A percentile compares a stretch with the other conserved stretches of the same genome.
Evolutionary conservation across 805 yeast species (phyloP).

Genomic region (Starmerella cellae): DNA sequence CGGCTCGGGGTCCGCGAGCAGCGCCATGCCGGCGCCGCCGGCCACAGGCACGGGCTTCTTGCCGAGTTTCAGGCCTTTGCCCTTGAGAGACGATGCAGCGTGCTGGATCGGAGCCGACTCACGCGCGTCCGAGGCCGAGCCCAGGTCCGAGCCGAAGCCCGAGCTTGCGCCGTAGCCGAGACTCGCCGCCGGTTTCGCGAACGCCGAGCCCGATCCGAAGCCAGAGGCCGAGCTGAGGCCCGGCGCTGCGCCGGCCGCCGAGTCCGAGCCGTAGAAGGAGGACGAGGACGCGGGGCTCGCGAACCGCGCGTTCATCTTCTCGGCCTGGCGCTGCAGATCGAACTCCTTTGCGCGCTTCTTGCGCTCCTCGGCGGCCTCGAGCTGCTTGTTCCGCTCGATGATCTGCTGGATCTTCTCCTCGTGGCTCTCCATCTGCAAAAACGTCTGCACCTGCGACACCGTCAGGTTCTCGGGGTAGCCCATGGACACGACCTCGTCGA

Average conservation of each 20-base stretch:
- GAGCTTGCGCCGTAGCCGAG: neutral
- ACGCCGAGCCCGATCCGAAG: constrained; percentile 2
- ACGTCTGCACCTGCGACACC: constrained; percentile 68
- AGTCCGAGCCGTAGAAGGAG: constrained; percentile 4
- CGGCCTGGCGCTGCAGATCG: constrained; percentile 39
- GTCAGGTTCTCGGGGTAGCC: constrained; percentile 86
- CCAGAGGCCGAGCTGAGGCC: constrained; percentile 3
- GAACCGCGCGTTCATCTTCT: constrained; percentile 13
- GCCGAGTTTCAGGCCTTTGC: constrained; percentile 71
- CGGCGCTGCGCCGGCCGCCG: constrained; percentile 3
- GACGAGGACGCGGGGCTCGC: constrained; percentile 10
- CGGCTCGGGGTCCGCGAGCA: constrained; percentile 28
- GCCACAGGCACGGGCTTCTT: constrained; percentile 29
- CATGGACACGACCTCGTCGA: constrained; percentile 81
- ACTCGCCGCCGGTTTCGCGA: constrained; percentile 5
- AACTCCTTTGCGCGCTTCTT: constrained; percentile 83
- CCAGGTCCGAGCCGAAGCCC: constrained; percentile 1
- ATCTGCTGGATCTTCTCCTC: constrained; percentile 98
- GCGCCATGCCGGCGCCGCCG: constrained; percentile 16
- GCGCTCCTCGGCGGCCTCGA: constrained; percentile 94
- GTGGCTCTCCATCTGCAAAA: constrained; percentile 93
- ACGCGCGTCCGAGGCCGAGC: neutral
- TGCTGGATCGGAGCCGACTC: neutral
- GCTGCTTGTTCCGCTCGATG: constrained; percentile 89
- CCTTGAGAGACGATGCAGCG: constrained; percentile 30